A percentile compares a stretch with the other conserved stretches of the same genome.
Evolutionary conservation across 2,329 filamentous ascomycete species (phyloP).

Genomic region (Xylariaceae sp.): DNA sequence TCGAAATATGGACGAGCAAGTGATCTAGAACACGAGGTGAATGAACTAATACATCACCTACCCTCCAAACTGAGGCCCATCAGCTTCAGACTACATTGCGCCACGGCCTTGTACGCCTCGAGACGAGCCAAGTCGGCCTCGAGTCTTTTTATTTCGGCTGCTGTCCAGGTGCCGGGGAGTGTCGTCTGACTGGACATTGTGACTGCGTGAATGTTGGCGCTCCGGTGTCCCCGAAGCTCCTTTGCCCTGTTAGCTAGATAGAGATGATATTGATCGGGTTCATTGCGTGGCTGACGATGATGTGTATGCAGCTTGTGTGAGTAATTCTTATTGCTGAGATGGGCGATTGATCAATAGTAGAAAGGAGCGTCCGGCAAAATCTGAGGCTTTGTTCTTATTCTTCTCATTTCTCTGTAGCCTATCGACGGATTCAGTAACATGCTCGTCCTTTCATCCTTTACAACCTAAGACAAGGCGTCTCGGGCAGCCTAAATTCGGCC

Average conservation of each 20-base stretch:
- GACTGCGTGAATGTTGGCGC: not conserved
- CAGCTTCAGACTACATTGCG: slow-evolving; percentile 4
- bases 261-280: not conserved
- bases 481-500: not conserved
- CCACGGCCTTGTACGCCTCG: slow-evolving; percentile 5
- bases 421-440: slow-evolving; percentile 16
- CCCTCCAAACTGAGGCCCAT: slow-evolving; percentile 13
- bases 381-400: slow-evolving; percentile 16
- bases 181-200: slow-evolving; percentile 8
- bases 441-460: slow-evolving; percentile 1
- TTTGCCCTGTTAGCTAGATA: not conserved
- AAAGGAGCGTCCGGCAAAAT: not conserved
- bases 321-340: slow-evolving; percentile 1
- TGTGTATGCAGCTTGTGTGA: not conserved
- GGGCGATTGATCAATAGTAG: slow-evolving; percentile 7
- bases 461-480: slow-evolving; percentile 6
- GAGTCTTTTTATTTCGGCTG: slow-evolving; percentile 1
- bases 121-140: slow-evolving; percentile 8
- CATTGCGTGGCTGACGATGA: not conserved
- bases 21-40: not conserved
- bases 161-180: not conserved
- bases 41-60: slow-evolving; percentile 3
- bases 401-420: slow-evolving; percentile 3
- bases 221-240: not conserved
- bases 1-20: not conserved